Evolutionary conservation across 2,329 filamentous ascomycete species (phyloP), one percentile per base, ranked within the genome.

Genomic region (Dactylellina leptospora): DNA sequence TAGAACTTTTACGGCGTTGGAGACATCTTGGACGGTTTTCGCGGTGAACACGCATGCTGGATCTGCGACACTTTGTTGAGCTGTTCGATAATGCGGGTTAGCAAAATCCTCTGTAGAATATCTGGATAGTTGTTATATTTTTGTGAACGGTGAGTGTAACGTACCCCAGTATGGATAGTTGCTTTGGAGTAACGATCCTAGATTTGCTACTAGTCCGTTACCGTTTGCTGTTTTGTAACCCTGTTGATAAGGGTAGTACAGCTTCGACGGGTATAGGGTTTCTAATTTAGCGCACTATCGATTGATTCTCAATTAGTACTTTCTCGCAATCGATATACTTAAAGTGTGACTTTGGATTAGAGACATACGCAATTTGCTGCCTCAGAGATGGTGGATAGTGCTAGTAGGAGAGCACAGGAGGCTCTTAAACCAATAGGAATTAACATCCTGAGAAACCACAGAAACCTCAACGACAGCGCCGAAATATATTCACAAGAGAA

Each of bases 11-110:
- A 82, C 76, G 1, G 78, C 77, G 5, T 74, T 73, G 3, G 81
- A 79, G 4, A 82, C 80, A 64, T 83, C 80, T 4, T 78, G 69
- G 4, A 79, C 74, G 1, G 77, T 77, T 25, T 74, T 58, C 13
- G 66, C 66, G 1, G 58, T 63, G 45, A 71, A 71, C 8, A 71
- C 66, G 22, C 66, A 71, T n/a, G 33, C 33, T 11, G 66, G 66
- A 18, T n/a, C 36, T 8, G 42, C 58, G 18, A 63, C 38, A 4
- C 58, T 44, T 59, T 71, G 66, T 11, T 25, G 45, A 10, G 66
- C 66, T 71, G 9, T 36, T 58, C 6, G 18, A 4, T 48, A 28
- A n/a, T n/a, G n/a, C n/a, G n/a, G n/a, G n/a, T n/a, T n/a, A n/a
- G n/a, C n/a, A n/a, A n/a, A n/a, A n/a, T n/a, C n/a, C n/a, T n/a